phyloP scores from a whole-genome alignment of 2,329 filamentous ascomycete species.

The Ophiostoma australiae region DNA sequence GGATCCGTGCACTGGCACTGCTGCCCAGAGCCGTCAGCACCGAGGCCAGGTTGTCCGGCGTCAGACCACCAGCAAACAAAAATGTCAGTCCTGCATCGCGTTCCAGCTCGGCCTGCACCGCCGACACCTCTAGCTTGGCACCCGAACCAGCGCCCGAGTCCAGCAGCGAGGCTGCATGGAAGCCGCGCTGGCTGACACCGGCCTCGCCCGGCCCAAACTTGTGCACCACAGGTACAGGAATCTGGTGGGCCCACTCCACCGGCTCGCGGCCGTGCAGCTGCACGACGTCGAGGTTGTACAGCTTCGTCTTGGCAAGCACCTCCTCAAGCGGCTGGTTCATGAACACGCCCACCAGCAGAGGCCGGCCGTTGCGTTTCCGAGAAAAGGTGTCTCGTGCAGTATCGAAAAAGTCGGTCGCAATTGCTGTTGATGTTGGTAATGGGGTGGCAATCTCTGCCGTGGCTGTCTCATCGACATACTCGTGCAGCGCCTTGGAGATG shows the following conservation, averaged over 20 bases:
- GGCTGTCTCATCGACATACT: slow-evolving; percentile 32
- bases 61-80: slow-evolving; percentile 79
- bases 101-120: slow-evolving; percentile 62
- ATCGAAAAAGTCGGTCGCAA: slow-evolving; percentile 63
- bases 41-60: slow-evolving; percentile 69
- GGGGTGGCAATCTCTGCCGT: slow-evolving; percentile 18
- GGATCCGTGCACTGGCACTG: slow-evolving; percentile 42
- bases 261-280: slow-evolving; percentile 92
- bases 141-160: slow-evolving; percentile 86
- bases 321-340: slow-evolving; percentile 82
- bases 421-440: background rate
- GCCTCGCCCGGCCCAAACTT: slow-evolving; percentile 73
- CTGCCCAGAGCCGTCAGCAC: slow-evolving; percentile 60
- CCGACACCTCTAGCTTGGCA: slow-evolving; percentile 65
- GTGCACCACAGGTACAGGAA: slow-evolving; percentile 86
- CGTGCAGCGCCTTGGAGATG: slow-evolving; percentile 75
- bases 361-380: slow-evolving; percentile 48
- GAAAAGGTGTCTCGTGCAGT: slow-evolving; percentile 31
- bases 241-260: slow-evolving; percentile 80
- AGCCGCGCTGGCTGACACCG: slow-evolving; percentile 69
- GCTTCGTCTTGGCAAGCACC: slow-evolving; percentile 69
- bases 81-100: slow-evolving; percentile 67
- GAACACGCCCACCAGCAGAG: slow-evolving; percentile 89
- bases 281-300: slow-evolving; percentile 77
- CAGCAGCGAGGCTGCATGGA: slow-evolving; percentile 76